phyloP scores from a whole-genome alignment of 768 basidiomycete species.

The Trametes villosa region DNA sequence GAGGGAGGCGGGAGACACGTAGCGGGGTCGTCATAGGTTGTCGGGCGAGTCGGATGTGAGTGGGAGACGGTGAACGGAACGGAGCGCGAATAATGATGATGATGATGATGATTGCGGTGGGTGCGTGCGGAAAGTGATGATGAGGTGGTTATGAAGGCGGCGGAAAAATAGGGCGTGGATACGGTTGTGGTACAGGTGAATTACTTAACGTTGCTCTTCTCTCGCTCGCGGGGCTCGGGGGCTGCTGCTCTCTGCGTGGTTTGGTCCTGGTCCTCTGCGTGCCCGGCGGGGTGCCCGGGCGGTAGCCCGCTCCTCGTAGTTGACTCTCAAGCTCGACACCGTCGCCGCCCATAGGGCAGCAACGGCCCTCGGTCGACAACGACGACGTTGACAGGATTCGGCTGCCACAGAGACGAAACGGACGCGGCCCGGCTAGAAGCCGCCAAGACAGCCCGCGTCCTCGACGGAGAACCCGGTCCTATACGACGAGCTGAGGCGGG shows the following conservation, averaged over 20 bases:
- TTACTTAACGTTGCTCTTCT: conserved; percentile 9
- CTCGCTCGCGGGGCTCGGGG: not conserved
- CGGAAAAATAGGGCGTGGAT: conserved; percentile 10
- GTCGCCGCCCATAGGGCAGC: too few species aligned
- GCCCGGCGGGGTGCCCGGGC: too few species aligned
- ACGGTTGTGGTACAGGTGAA: conserved; percentile 12
- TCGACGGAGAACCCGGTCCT: conserved; percentile 9
- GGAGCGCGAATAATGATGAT: not conserved
- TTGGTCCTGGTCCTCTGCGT: too few species aligned
- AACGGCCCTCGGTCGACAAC: too few species aligned
- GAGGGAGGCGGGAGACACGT: not conserved
- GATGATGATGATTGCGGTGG: not conserved
- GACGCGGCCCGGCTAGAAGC: conserved; percentile 2
- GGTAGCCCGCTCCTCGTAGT: too few species aligned
- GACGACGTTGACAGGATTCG: too few species aligned
- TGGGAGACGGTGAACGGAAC: not conserved
- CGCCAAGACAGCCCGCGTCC: conserved; percentile 20
- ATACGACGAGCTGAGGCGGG: conserved; percentile 8
- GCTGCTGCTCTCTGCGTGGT: not conserved
- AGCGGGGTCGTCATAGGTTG: conserved; percentile 10
- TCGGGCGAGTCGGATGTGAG: not conserved
- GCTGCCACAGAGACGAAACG: not conserved
- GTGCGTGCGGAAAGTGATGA: not conserved
- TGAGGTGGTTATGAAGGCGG: not conserved
- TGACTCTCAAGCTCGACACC: too few species aligned